Evolutionary conservation across 1,284 basidiomycete species (phyloP), one percentile per base, ranked within the genome.

Genomic region (Anthracocystis setariae): DNA sequence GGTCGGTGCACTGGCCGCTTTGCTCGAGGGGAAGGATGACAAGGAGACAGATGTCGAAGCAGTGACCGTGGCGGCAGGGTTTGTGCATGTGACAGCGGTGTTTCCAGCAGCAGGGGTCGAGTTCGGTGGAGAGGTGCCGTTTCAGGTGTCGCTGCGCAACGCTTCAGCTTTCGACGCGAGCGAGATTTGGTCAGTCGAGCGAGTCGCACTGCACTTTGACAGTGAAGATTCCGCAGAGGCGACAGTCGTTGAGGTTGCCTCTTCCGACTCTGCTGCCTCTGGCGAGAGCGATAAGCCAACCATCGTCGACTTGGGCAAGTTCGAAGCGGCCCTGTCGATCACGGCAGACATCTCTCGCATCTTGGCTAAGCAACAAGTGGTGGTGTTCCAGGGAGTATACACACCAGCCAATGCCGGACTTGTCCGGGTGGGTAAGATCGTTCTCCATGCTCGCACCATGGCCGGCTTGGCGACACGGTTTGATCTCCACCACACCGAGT

Each of bases 81-180:
- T 54, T 21, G 21, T 56, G 47, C 15, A 40, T 1, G 32, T 48
- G 1, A 40, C 54, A 3, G 32, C 44, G 5, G 55, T 59, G 9
- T 57, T 63, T 15, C 56, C 55, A 12, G 52, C 27, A 23, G 46
- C 48, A 29, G 50, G 55, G 23, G 66, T 59, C 10, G 56, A 59
- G 2, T 44, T 64, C 15, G 52, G 51, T 3, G 29, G 47, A 2
- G 21, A 40, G 8, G 12, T 56, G 5, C 56, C 51, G n/a, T 63
- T 64, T 33, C 56, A 63, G n/a, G 13, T 63, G 25, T 47, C 51
- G 5, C 29, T 63, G 5, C 51, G 56, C 17, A 69, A 63, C 29
- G 23, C 35, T 3, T 45, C 57, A 17, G 4, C 17, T 5, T 48
- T 53, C 42, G 52, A 60, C 18, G 10, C 57, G 8, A 10, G 15